These are phyloP conservation scores for Jacaranda copaia DNA, from an alignment of 257 asterid genomes.

Conservation along the genomic window DNA sequence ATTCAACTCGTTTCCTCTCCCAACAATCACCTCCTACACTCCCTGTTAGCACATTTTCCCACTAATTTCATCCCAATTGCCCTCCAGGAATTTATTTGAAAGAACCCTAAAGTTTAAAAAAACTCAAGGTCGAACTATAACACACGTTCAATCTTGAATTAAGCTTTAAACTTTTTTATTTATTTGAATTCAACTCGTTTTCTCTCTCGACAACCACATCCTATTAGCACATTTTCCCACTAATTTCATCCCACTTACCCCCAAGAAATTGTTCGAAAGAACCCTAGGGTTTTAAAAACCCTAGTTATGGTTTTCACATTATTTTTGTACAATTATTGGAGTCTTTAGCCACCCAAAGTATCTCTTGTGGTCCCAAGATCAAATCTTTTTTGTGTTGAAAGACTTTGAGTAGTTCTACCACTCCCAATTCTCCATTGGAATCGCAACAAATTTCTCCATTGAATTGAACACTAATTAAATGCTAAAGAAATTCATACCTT, in stretches of 20 bases:
- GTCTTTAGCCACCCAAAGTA: conserved; percentile 27
- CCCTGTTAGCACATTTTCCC: too few relatives aligned
- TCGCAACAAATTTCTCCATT: not conserved
- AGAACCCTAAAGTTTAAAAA: too few relatives aligned
- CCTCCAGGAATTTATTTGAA: too few relatives aligned
- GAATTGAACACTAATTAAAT: not conserved
- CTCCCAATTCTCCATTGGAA: not conserved
- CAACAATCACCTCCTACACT: too few relatives aligned
- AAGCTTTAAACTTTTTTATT: too few relatives aligned
- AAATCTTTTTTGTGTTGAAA: not conserved
- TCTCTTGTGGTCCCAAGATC: conserved; percentile 12
- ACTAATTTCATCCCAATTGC: too few relatives aligned
- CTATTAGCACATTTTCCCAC: conserved; percentile 29
- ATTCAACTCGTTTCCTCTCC: too few relatives aligned
- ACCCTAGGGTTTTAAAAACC: conserved; percentile 19
- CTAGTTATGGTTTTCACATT: conserved; percentile 28
- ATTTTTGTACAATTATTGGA: conserved; percentile 38
- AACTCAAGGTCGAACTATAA: too few relatives aligned
- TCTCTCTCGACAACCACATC: not conserved
- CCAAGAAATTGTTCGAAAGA: conserved; percentile 34
- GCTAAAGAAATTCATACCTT: not conserved
- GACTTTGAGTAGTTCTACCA: not conserved
- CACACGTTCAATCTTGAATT: too few relatives aligned
- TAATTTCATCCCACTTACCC: conserved; percentile 8
- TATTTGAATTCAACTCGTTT: too few relatives aligned